Evolutionary conservation across 148 eudicot genomes (phyloP).

Genomic region (Spergularia marina): DNA sequence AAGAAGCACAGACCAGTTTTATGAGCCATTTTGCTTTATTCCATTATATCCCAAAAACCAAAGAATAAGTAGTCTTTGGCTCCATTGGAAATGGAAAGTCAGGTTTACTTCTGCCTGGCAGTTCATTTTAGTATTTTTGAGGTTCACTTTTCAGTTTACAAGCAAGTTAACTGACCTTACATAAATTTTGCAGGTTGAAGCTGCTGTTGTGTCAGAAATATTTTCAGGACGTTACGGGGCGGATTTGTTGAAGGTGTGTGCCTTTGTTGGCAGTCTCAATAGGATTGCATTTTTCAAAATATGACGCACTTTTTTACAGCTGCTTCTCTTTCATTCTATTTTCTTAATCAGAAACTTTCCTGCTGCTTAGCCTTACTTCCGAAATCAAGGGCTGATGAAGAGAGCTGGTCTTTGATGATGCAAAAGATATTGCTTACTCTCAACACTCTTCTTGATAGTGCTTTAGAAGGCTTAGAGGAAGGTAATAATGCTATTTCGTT

Average conservation of each 20-base stretch:
- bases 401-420: slow-evolving; percentile 85
- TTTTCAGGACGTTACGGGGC: slow-evolving; percentile 58
- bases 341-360: slow-evolving; percentile 61
- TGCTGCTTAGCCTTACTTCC: slow-evolving; percentile 82
- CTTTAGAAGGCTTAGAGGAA: slow-evolving; percentile 86
- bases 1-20: too few relatives aligned
- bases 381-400: slow-evolving; percentile 77
- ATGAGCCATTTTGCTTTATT: too few relatives aligned
- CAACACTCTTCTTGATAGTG: slow-evolving; percentile 54
- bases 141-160: slow-evolving; percentile 15
- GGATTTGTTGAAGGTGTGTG: slow-evolving; percentile 51
- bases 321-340: too few relatives aligned
- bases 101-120: background rate
- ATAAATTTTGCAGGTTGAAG: slow-evolving; percentile 64
- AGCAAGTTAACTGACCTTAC: slow-evolving; percentile 21
- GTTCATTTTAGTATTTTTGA: background rate
- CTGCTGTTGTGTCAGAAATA: slow-evolving; percentile 63
- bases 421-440: slow-evolving; percentile 62
- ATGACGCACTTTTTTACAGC: too few relatives aligned
- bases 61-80: too few relatives aligned
- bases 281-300: background rate
- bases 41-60: too few relatives aligned
- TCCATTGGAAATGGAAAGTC: too few relatives aligned
- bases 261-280: slow-evolving; percentile 10
- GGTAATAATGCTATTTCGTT: slow-evolving; percentile 37